phyloP scores from a whole-genome alignment of 1,284 basidiomycete genomes.

The Phenoliferia sp. region DNA sequence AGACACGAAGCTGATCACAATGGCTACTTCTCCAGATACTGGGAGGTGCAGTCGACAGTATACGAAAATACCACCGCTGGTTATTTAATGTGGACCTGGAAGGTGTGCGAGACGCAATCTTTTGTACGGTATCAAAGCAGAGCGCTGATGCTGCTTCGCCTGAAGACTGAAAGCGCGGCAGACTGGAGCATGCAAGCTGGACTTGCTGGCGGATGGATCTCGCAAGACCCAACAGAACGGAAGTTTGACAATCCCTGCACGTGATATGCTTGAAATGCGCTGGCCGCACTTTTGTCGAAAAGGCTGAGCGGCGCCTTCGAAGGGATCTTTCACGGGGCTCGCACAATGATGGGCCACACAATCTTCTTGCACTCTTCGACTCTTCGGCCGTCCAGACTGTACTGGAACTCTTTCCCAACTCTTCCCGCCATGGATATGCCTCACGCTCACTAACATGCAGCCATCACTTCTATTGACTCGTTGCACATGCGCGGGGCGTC shows the following conservation, averaged over 20 bases:
- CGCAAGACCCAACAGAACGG: constrained; percentile 52
- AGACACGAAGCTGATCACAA: neutral
- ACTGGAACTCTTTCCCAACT: too few relatives aligned
- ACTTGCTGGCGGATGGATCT: constrained; percentile 76
- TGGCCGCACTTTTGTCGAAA: too few relatives aligned
- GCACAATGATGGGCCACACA: too few relatives aligned
- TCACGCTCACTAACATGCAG: too few relatives aligned
- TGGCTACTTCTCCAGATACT: constrained; percentile 52
- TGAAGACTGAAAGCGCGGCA: constrained; percentile 46
- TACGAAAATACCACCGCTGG: constrained; percentile 49
- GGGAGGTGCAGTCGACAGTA: constrained; percentile 64
- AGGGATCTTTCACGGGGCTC: too few relatives aligned
- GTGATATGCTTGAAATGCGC: too few relatives aligned
- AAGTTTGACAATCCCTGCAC: neutral
- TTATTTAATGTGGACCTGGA: constrained; percentile 73
- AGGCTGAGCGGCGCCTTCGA: too few relatives aligned
- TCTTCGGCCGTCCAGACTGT: too few relatives aligned
- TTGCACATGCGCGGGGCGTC: too few relatives aligned
- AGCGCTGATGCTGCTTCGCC: neutral
- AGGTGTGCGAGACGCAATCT: neutral
- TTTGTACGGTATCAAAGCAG: neutral
- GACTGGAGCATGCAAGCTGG: constrained; percentile 54
- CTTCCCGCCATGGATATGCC: too few relatives aligned
- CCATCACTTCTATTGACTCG: too few relatives aligned
- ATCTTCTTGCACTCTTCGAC: too few relatives aligned